Conservation (phyloP, 2,329 filamentous ascomycete species). For the Chaetomiaceae sp. region DNA sequence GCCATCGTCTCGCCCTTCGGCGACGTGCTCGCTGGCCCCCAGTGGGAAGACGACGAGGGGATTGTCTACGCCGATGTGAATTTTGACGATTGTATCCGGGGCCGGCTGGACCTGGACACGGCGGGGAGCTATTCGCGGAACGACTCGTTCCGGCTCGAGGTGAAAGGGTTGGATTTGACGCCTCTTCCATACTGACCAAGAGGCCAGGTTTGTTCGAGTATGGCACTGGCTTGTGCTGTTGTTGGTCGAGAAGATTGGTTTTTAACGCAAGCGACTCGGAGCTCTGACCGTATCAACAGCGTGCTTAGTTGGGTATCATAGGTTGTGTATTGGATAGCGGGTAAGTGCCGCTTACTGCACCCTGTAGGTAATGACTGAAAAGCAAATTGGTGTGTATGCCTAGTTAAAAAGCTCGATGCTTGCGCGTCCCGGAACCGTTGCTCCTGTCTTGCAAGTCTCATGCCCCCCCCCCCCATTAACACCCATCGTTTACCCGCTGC, state of each 20-base stretch:
- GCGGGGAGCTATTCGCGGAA: slow-evolving; percentile 77
- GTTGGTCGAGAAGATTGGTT: too few relatives aligned
- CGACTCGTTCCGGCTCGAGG: slow-evolving; percentile 58
- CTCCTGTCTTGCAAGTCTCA: neutral
- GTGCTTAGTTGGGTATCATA: neutral
- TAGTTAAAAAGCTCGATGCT: neutral
- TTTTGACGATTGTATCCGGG: slow-evolving; percentile 81
- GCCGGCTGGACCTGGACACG: slow-evolving; percentile 76
- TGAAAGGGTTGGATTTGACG: slow-evolving; percentile 54
- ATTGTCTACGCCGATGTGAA: slow-evolving; percentile 72
- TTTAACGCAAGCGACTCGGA: too few relatives aligned
- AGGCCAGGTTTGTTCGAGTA: too few relatives aligned
- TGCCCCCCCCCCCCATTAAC: neutral
- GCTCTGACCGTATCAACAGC: too few relatives aligned
- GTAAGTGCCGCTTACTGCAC: too few relatives aligned
- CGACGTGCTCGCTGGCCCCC: slow-evolving; percentile 71
- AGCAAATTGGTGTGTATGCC: neutral
- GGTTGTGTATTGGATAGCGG: neutral
- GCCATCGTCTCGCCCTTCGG: slow-evolving; percentile 77
- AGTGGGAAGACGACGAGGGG: slow-evolving; percentile 74
- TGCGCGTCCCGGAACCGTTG: neutral
- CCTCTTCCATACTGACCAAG: slow-evolving; percentile 51
- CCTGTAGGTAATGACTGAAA: neutral
- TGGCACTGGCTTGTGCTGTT: too few relatives aligned
- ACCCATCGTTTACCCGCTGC: too few relatives aligned